phyloP scores from a whole-genome alignment of 805 yeast species.

The Cyberlindnera saturnus region DNA sequence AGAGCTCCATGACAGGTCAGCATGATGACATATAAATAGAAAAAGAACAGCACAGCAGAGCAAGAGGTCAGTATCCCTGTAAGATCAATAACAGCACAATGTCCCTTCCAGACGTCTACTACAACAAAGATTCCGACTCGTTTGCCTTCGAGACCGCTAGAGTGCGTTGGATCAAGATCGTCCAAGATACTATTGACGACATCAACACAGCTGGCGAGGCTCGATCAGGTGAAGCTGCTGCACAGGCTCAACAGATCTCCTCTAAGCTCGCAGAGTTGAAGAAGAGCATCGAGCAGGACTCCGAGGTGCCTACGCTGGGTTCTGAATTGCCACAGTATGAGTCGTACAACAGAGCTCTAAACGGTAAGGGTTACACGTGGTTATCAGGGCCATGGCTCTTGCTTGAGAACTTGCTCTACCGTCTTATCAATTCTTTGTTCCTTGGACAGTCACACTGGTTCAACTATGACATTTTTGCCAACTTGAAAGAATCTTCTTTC shows the following conservation, averaged over 20 bases:
- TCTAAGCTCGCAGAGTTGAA: constrained; percentile 37
- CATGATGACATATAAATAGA: too few relatives aligned
- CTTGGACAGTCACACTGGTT: constrained; percentile 32
- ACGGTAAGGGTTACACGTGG: constrained; percentile 49
- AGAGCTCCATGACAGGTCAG: too few relatives aligned
- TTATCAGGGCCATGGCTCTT: constrained; percentile 84
- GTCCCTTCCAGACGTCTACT: constrained; percentile 36
- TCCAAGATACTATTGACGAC: constrained; percentile 64
- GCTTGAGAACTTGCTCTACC: constrained; percentile 80
- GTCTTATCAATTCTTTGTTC: constrained; percentile 47
- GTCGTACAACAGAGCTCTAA: constrained; percentile 55
- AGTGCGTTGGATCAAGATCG: constrained; percentile 82
- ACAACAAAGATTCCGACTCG: constrained; percentile 63
- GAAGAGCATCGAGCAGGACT: constrained; percentile 37
- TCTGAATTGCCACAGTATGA: constrained; percentile 35
- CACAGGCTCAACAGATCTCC: constrained; percentile 45
- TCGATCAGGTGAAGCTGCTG: constrained; percentile 19
- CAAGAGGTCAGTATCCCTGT: too few relatives aligned
- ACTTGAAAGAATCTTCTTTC: constrained; percentile 70
- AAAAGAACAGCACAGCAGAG: too few relatives aligned
- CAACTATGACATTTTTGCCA: constrained; percentile 67
- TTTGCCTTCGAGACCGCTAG: constrained; percentile 79
- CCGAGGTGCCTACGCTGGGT: constrained; percentile 38
- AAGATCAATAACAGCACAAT: background rate
- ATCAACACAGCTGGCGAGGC: constrained; percentile 32